phyloP scores from a whole-genome alignment of 768 basidiomycete species.

The Boletus rubescentipes region DNA sequence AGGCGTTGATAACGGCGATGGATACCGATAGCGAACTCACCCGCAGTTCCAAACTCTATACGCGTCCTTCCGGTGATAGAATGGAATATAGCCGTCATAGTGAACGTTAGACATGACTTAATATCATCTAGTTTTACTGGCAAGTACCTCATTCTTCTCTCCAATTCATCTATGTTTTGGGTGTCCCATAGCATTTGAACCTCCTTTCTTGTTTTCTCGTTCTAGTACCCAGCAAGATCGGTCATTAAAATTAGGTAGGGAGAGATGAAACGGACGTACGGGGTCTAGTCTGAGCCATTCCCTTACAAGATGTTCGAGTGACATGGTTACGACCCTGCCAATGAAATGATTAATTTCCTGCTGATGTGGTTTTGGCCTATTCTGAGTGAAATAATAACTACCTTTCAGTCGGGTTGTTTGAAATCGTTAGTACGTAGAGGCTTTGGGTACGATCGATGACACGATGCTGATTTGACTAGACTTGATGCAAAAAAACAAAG shows the following conservation, averaged over 20 bases:
- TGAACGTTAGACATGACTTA: neutral
- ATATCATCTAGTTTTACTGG: neutral
- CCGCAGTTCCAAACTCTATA: conserved; percentile 88
- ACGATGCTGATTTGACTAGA: too few relatives aligned
- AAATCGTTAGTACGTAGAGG: too few relatives aligned
- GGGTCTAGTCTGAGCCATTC: conserved; percentile 53
- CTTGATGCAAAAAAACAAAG: too few relatives aligned
- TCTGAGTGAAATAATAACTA: neutral
- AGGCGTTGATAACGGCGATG: neutral
- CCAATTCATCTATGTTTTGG: conserved; percentile 34
- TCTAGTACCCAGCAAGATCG: conserved; percentile 25
- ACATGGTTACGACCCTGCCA: neutral
- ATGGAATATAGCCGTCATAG: neutral
- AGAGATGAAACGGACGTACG: conserved; percentile 25
- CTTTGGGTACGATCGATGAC: too few relatives aligned
- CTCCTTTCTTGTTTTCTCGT: conserved; percentile 38
- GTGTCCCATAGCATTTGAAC: conserved; percentile 34
- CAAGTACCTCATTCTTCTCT: conserved; percentile 42
- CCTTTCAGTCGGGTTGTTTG: too few relatives aligned
- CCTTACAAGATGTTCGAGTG: conserved; percentile 43
- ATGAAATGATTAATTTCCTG: neutral
- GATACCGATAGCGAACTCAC: conserved; percentile 35
- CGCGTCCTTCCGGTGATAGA: conserved; percentile 44
- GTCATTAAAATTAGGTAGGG: neutral
- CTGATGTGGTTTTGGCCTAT: neutral